Percentiles rank a stretch among this genome's conserved stretches.
phyloP scores from a whole-genome alignment of 2,329 filamentous ascomycete species.

The Pestalotiopsis sp. region DNA sequence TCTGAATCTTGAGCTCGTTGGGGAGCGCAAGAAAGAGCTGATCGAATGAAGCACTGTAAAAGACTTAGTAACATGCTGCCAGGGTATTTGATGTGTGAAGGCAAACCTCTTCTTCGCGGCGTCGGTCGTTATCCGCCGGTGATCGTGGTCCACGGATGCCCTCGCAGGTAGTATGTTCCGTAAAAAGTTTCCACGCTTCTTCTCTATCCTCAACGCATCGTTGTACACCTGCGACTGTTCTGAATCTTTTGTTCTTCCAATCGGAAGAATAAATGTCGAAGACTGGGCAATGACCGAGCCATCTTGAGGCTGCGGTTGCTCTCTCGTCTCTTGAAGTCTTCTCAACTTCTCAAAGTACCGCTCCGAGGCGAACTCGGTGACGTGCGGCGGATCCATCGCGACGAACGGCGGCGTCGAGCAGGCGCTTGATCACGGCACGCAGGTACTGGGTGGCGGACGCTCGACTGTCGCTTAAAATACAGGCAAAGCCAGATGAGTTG shows the following conservation, averaged over 20 bases:
- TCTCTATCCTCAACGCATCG: constrained; percentile 29
- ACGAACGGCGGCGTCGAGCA: constrained; percentile 14
- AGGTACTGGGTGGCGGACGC: constrained; percentile 18
- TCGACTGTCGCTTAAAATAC: constrained; percentile 27
- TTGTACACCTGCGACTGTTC: constrained; percentile 23
- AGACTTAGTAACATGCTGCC: not conserved
- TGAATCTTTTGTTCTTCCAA: constrained; percentile 34
- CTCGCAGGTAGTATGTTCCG: constrained; percentile 31
- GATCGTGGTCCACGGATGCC: constrained; percentile 30
- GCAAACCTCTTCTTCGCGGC: constrained; percentile 27
- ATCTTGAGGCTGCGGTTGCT: constrained; percentile 36
- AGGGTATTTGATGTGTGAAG: not conserved
- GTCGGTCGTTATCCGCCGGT: constrained; percentile 25
- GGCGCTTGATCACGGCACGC: constrained; percentile 22
- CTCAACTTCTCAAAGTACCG: constrained; percentile 64
- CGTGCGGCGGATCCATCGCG: constrained; percentile 61
- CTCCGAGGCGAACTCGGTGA: constrained; percentile 67
- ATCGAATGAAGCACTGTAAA: constrained; percentile 46
- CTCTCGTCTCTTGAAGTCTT: constrained; percentile 51
- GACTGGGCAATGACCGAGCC: constrained; percentile 28
- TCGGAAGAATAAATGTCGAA: constrained; percentile 50
- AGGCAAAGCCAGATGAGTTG: constrained; percentile 25
- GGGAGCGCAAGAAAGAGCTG: constrained; percentile 59
- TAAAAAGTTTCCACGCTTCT: constrained; percentile 30
- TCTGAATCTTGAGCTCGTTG: constrained; percentile 63